Base-by-base conservation (phyloP, 495 filamentous ascomycete genomes). In the Mycothermus thermophilus region DNA sequence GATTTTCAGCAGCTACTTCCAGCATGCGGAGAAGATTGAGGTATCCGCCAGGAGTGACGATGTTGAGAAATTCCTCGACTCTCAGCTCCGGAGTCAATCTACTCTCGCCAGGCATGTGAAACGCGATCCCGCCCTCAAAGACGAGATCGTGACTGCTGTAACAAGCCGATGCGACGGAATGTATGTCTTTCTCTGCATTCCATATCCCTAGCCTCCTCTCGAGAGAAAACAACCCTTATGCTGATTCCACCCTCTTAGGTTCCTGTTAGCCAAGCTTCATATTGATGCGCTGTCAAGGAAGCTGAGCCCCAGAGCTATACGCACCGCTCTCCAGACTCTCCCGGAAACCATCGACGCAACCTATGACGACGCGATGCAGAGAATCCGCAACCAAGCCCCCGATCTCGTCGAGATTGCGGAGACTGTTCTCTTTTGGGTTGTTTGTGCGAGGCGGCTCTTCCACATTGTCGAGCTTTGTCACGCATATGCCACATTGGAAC, bases 231-330 rank as follows among this genome's bases (percentile, higher is more conserved):
- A n/a, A n/a, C n/a, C n/a, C n/a, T n/a, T n/a, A n/a, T n/a, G n/a
- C n/a, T n/a, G n/a, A n/a, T n/a, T n/a, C n/a, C n/a, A n/a, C n/a
- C n/a, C n/a, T n/a, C n/a, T 4, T 10, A 34, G 31, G 31, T 34
- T 34, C 18, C 21, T 34, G 10, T 8, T 34, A 9, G 31, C 31
- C 15, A 34, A 20, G n/a, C 31, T 34, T 25, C 31, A 34, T 14
- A 19, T 34, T 8, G 21, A 34, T 8, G 14, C 31, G 2, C 31
- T 34, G 8, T 34, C 31, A 5, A 34, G 10, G 8, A 25, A 25
- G n/a, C 23, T 34, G 6, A 34, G 6, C 31, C 31, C 20, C 3
- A 34, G 17, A 7, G 31, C 31, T 8, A 20, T 34, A n/a, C 31
- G 31, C 8, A 14, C 17, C 8, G 31, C 31, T 11, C 31, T 34